phyloP scores from a whole-genome alignment of 495 filamentous ascomycete genomes.

The Astrothelium macrocarpum region DNA sequence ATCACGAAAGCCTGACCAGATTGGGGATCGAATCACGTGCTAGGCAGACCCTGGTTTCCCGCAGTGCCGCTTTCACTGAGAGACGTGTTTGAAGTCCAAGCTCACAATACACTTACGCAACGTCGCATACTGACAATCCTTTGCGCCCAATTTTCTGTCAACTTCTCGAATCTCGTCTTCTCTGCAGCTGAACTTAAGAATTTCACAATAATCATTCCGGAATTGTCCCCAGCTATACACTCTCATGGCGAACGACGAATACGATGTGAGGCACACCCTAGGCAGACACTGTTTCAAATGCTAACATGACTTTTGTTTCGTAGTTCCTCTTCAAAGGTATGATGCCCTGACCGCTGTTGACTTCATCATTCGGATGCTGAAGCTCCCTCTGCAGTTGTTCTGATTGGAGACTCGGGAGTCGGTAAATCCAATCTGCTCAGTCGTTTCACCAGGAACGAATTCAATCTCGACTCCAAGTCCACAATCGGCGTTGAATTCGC shows the following conservation, averaged over 20 bases:
- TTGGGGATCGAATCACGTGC: not conserved
- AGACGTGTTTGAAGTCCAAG: constrained; percentile 5
- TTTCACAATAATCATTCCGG: not conserved
- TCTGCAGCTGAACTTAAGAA: not conserved
- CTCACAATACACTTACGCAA: not conserved
- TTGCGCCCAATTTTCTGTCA: constrained; percentile 2
- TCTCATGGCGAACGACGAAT: constrained; percentile 98
- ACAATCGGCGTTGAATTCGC: constrained; percentile 99
- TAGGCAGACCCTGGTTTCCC: not conserved
- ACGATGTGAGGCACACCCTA: constrained; percentile 68
- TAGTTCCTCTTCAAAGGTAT: constrained; percentile 99
- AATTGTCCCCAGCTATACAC: not conserved
- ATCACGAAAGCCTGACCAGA: too few species aligned
- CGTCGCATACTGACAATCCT: constrained; percentile 4
- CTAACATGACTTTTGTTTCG: constrained; percentile 15
- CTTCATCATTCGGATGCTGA: constrained; percentile 12
- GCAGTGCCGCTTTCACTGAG: not conserved
- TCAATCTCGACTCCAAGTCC: constrained; percentile 99
- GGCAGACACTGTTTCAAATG: constrained; percentile 17
- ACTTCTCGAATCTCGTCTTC: not conserved
- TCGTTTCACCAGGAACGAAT: constrained; percentile 99
- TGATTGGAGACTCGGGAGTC: constrained; percentile 98
- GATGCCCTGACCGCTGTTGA: constrained; percentile 22
- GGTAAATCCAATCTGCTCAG: constrained; percentile 99
- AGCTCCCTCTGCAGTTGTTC: constrained; percentile 57